A percentile compares a stretch with the other conserved stretches of the same genome.
Conservation (phyloP, 2,329 filamentous ascomycete species). For the Cryphonectria radicalis region DNA sequence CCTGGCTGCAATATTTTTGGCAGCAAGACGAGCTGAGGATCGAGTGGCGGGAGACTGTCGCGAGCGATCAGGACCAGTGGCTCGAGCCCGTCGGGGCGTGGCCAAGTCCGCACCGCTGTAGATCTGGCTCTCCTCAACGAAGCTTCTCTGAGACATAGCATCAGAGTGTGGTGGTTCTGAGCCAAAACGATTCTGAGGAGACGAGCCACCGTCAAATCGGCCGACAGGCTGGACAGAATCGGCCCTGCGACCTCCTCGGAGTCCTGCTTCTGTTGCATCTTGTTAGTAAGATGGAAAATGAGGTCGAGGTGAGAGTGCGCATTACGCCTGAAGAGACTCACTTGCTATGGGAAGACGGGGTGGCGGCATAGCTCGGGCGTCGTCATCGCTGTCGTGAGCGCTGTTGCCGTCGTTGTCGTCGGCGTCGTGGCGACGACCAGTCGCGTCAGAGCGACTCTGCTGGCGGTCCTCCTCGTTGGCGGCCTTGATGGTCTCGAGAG, state of each 20-base stretch:
- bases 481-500: constrained; percentile 7
- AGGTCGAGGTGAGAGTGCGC: neutral
- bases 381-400: neutral
- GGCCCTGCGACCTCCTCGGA: constrained; percentile 6
- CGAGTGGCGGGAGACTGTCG: constrained; percentile 8
- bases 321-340: neutral
- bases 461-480: constrained; percentile 10
- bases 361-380: neutral
- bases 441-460: neutral
- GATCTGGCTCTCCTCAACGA: constrained; percentile 35
- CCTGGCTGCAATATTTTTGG: neutral
- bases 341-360: constrained; percentile 7
- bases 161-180: constrained; percentile 22
- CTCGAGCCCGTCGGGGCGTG: constrained; percentile 27
- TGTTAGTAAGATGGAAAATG: neutral
- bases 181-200: neutral
- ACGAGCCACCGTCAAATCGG: neutral
- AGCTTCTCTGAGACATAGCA: constrained; percentile 31
- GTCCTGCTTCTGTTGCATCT: neutral
- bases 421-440: neutral
- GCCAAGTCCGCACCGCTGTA: constrained; percentile 32
- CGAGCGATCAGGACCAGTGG: neutral
- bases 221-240: neutral
- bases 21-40: constrained; percentile 15
- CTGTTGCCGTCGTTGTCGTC: neutral